Evolutionary conservation across 2,329 filamentous ascomycete genomes (phyloP), one percentile per base, ranked within the genome.

Genomic region (Ophiostoma ulmi): DNA sequence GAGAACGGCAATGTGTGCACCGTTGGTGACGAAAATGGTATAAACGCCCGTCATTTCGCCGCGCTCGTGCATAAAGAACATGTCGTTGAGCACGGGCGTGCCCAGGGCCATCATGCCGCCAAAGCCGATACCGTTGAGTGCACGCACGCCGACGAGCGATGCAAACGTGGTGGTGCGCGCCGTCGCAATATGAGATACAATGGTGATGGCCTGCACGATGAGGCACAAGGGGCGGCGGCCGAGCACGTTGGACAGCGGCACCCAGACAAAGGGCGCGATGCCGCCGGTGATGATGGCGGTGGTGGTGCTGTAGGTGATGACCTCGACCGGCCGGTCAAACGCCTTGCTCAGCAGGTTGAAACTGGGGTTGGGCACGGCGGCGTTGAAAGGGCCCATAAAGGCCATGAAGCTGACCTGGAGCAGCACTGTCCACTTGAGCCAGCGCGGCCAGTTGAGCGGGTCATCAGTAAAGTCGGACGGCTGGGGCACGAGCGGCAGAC

Each of bases 11-110:
- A 73, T 38, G 71, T 73, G 72, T 1, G 69, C 72, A 36, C 72
- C 72, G 66, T 71, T 73, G 68, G 71, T 73, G 36, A 73, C 70
- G 58, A 72, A 72, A 52, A 73, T 70, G 44, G 72, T 73, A 67
- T 74, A 73, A 26, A 74, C 65, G 69, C 73, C 73, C 38, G 71
- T 74, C 70, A 70, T 72, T 5, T 55, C 69, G 58, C 73, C 73
- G 26, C 73, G 72, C 70, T 74, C 73, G 72, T 74, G 73, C 70
- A 72, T 64, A 64, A 72, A 74, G 63, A 73, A 74, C 68, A 74
- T 71, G 71, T 74, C 73, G 73, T 72, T 73, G 67, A 74, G 70
- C 35, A 72, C 71, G 22, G 73, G 72, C 35, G 71, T 73, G 70
- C 72, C 72, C 3, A 73, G 70, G 8, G 71, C 72, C 71, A 73